Evolutionary conservation across 2,329 filamentous ascomycete species (phyloP), one percentile per base, ranked within the genome.

Genomic region (Pseudonectria buxi): DNA sequence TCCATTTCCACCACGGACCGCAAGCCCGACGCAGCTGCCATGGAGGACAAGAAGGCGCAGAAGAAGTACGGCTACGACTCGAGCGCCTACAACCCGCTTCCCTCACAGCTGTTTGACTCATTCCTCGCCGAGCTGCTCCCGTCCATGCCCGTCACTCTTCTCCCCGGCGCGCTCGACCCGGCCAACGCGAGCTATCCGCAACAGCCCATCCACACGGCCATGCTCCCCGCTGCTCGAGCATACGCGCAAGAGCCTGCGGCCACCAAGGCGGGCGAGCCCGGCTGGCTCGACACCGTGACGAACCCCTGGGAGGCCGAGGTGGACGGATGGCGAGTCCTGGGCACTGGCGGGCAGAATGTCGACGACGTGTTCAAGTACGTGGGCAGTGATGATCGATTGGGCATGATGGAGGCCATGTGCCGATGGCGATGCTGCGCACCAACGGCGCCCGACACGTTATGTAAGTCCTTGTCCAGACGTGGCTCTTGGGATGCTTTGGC

Each of bases 11-110:
- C 94, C 14, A 58, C 62, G 3, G 55, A 60, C 3, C 58, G 58
- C n/a, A 54, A 55, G 26, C 46, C 50, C 3, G 55, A 64, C 12
- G 28, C 43, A 14, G 39, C 37, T n/a, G 41, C 37, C 42, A 22
- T 22, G 18, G 56, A 70, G 40, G 63, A 71, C 49, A 78, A 71
- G 55, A 69, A 65, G 41, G 49, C 53, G 2, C 41, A 71, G 33
- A 94, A 87, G 59, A 95, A 94, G 57, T 96, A 95, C 63, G 90
- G 92, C 41, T 96, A 96, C 65, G 92, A 98, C 59, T 79, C 86
- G 38, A 81, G 82, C 36, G 64, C 83, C 1, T 98, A 95, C 68
- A 95, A 98, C 56, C 72, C 90, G 2, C 70, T 83, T 2, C 92
- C 92, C 1, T 88, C 86, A 3, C 78, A 83, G 37, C 81, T 86